phyloP scores from a whole-genome alignment of 2,329 filamentous ascomycete genomes.

The Colletotrichum sp. region DNA sequence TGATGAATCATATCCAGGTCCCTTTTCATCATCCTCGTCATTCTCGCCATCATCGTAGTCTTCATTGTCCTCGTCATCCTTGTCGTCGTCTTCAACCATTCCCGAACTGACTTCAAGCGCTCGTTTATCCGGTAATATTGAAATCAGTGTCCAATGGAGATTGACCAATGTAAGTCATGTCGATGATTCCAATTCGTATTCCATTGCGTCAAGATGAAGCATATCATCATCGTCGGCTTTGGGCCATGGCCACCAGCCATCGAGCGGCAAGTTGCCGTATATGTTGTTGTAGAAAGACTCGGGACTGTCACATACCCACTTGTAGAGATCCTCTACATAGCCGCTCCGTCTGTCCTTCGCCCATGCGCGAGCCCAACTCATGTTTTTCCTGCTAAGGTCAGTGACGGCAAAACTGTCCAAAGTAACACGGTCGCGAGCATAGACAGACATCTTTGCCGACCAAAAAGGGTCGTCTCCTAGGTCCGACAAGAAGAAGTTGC shows the following conservation, averaged over 20 bases:
- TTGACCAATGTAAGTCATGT: neutral
- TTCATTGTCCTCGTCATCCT: neutral
- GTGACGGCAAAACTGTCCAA: neutral
- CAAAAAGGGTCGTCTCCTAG: neutral
- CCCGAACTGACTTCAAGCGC: neutral
- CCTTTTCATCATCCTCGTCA: neutral
- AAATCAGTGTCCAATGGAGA: accelerated
- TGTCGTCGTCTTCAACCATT: neutral
- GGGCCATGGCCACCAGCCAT: slow-evolving; percentile 21
- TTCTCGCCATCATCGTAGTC: neutral
- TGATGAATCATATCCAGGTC: neutral
- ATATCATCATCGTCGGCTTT: neutral
- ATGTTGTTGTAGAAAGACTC: neutral
- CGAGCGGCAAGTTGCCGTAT: slow-evolving; percentile 10
- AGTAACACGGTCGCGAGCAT: neutral
- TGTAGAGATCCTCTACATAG: neutral
- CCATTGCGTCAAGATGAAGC: neutral
- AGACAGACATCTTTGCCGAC: neutral
- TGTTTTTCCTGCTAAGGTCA: neutral
- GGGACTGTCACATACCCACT: neutral
- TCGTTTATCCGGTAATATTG: neutral
- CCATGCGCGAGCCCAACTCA: neutral
- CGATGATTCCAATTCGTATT: neutral
- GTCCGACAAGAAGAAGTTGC: neutral
- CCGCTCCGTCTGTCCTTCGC: too few species aligned